Conservation (phyloP, 805 yeast species). For the Kodamaea leandrae region DNA sequence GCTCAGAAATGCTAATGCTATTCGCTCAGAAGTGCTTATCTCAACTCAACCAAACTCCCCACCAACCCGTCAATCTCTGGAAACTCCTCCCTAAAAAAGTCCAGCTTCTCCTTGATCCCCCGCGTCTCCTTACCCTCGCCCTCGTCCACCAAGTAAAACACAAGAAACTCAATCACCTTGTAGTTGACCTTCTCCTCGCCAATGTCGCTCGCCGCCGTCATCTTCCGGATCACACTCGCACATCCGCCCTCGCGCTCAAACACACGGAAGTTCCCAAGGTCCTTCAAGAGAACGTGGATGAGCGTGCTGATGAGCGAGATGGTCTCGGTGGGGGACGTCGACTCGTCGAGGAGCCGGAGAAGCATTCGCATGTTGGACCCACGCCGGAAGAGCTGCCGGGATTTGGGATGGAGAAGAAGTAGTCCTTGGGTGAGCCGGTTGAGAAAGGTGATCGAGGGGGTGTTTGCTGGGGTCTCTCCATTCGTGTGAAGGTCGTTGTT, state of each 20-base stretch:
- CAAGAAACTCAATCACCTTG: slow-evolving; percentile 64
- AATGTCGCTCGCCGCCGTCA: slow-evolving; percentile 18
- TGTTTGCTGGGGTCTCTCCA: not conserved
- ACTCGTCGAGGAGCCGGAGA: slow-evolving; percentile 22
- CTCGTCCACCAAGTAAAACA: slow-evolving; percentile 69
- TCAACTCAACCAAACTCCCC: slow-evolving; percentile 34
- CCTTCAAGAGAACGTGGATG: slow-evolving; percentile 56
- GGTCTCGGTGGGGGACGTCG: slow-evolving; percentile 17
- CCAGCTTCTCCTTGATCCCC: slow-evolving; percentile 30
- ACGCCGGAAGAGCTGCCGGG: slow-evolving; percentile 49
- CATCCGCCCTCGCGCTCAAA: slow-evolving; percentile 62
- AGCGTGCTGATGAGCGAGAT: slow-evolving; percentile 49
- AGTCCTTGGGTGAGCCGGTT: slow-evolving; percentile 55
- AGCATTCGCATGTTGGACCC: slow-evolving; percentile 38
- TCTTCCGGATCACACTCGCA: slow-evolving; percentile 43
- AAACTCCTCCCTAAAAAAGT: slow-evolving; percentile 34
- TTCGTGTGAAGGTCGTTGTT: too few relatives aligned
- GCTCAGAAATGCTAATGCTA: too few relatives aligned
- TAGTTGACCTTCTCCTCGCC: slow-evolving; percentile 51
- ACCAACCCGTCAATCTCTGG: slow-evolving; percentile 40
- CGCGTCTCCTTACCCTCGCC: slow-evolving; percentile 8
- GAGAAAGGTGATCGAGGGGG: not conserved
- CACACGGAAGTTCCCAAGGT: slow-evolving; percentile 52
- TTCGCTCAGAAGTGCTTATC: too few relatives aligned
- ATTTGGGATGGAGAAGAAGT: slow-evolving; percentile 54